A percentile compares a stretch with the other conserved stretches of the same genome.
phyloP scores from a whole-genome alignment of 1,284 basidiomycete species.

The Athelia sp. region DNA sequence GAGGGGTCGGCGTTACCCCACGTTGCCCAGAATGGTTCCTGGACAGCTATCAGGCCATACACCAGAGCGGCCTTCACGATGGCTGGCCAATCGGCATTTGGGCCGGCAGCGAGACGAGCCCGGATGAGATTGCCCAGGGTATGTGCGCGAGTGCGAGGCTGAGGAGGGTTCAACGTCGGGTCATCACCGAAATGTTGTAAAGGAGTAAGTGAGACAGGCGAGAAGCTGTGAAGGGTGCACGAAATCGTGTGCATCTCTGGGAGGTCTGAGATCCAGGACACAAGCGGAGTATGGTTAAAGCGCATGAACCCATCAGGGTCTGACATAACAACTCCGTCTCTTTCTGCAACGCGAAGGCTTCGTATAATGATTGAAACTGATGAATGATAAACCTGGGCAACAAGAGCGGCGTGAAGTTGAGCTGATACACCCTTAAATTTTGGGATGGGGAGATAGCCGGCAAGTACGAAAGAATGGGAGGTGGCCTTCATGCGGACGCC shows the following conservation, averaged over 20 bases:
- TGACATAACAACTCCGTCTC: slow-evolving; percentile 1
- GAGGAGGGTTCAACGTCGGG: neutral
- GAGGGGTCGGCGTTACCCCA: neutral
- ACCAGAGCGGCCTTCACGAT: neutral
- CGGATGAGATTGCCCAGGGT: neutral
- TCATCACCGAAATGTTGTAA: neutral
- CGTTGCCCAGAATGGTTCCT: neutral
- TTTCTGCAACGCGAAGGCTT: neutral
- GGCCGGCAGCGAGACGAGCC: neutral
- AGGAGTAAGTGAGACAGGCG: neutral
- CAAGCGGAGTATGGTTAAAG: slow-evolving; percentile 1
- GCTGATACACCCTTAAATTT: neutral
- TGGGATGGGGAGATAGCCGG: neutral
- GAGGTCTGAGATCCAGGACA: slow-evolving; percentile 1
- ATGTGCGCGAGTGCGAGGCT: neutral
- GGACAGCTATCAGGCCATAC: neutral
- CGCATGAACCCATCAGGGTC: slow-evolving; percentile 1
- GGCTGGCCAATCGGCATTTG: too few relatives aligned
- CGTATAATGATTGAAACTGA: slow-evolving; percentile 3
- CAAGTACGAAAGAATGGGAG: neutral
- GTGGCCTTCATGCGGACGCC: neutral
- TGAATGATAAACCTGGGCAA: slow-evolving; percentile 4
- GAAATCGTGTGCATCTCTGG: slow-evolving; percentile 7
- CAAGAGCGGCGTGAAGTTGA: slow-evolving; percentile 2
- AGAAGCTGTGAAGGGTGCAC: neutral